Evolutionary conservation across 225 moss, liverwort and hornwort species (phyloP).

Genomic region (Lunularia cruciata): DNA sequence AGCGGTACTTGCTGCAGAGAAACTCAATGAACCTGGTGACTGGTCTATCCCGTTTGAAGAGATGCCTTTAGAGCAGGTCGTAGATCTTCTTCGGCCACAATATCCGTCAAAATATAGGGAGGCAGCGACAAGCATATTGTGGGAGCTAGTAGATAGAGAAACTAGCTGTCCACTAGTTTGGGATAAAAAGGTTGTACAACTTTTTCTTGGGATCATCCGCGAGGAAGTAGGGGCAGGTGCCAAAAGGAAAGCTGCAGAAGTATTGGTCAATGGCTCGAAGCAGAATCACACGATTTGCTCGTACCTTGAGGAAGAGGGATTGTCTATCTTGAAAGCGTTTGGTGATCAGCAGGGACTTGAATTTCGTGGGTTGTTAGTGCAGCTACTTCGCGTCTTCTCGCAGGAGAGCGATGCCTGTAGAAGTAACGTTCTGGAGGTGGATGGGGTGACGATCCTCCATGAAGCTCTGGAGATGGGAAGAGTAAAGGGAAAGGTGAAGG

Average conservation of each 20-base stretch:
- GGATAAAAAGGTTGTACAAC: not conserved
- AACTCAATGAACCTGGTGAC: conserved; percentile 21
- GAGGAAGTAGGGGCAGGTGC: not conserved
- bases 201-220: conserved; percentile 10
- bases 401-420: conserved; percentile 21
- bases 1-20: conserved; percentile 28
- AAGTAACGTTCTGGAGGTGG: conserved; percentile 28
- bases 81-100: conserved; percentile 25
- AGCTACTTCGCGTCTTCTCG: conserved; percentile 29
- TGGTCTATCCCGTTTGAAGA: conserved; percentile 7
- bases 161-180: not conserved
- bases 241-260: not conserved
- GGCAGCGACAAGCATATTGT: conserved; percentile 31
- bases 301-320: conserved; percentile 26
- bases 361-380: conserved; percentile 12
- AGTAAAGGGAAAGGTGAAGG: conserved; percentile 29
- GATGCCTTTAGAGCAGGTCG: conserved; percentile 23
- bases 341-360: conserved; percentile 4
- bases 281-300: conserved; percentile 1
- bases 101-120: conserved; percentile 29
- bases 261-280: not conserved
- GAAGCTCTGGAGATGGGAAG: conserved; percentile 30
- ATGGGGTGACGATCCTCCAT: conserved; percentile 22
- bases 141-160: not conserved
- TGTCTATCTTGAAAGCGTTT: conserved; percentile 18